phyloP scores from a whole-genome alignment of 306 rosid genomes.

The Malus orientalis region DNA sequence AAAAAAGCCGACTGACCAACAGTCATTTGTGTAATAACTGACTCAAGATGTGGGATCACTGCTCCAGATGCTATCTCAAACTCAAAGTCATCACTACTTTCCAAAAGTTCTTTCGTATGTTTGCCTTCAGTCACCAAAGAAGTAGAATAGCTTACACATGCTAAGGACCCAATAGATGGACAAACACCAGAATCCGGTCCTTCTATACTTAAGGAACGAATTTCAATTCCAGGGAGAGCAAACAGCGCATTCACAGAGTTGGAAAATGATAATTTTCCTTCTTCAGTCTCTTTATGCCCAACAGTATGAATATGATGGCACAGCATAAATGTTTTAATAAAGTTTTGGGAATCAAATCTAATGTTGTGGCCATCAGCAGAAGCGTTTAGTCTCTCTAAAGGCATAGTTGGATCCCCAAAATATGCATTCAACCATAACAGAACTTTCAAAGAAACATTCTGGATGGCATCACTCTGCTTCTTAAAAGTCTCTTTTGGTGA shows the following conservation, averaged over 20 bases:
- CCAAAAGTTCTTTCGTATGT: conserved; percentile 47
- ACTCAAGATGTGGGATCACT: conserved; percentile 52
- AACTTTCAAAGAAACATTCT: conserved; percentile 68
- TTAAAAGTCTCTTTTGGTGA: conserved; percentile 48
- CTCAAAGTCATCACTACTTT: conserved; percentile 67
- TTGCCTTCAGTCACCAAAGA: conserved; percentile 43
- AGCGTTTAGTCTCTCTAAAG: conserved; percentile 42
- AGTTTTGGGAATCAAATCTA: conserved; percentile 33
- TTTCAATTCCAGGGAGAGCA: conserved; percentile 16
- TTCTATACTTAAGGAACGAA: conserved; percentile 33
- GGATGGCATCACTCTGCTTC: conserved; percentile 74
- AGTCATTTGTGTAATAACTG: conserved; percentile 64
- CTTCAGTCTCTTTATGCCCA: conserved; percentile 26
- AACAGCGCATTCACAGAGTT: conserved; percentile 17
- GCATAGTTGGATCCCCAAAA: conserved; percentile 35
- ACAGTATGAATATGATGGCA: conserved; percentile 32
- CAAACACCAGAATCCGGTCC: conserved; percentile 75
- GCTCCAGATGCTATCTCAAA: conserved; percentile 83
- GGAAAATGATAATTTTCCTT: conserved; percentile 22
- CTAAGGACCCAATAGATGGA: conserved; percentile 67
- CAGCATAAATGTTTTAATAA: conserved; percentile 36
- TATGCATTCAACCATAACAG: conserved; percentile 61
- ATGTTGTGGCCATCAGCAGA: conserved; percentile 33
- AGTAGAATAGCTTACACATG: conserved; percentile 56
- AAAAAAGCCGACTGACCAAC: conserved; percentile 75